A percentile compares a stretch with the other conserved stretches of the same genome.
phyloP scores from a whole-genome alignment of 257 asterid genomes.

The Echites panduratus region DNA sequence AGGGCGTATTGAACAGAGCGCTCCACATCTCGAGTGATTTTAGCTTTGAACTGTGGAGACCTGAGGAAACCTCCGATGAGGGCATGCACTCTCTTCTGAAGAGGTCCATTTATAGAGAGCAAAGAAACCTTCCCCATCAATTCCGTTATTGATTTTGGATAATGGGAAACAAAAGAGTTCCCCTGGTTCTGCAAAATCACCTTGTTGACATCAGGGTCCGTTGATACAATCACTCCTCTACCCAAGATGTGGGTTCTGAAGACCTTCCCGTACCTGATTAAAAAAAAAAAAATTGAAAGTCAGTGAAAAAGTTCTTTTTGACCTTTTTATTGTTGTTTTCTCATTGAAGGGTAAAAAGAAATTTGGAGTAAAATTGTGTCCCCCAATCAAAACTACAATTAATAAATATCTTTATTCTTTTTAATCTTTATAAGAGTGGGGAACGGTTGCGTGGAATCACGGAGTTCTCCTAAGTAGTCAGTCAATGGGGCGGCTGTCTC shows the following conservation, averaged over 20 bases:
- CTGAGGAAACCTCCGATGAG: slow-evolving; percentile 66
- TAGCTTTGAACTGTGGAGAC: slow-evolving; percentile 59
- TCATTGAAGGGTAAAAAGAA: background rate
- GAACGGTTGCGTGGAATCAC: background rate
- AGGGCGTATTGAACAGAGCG: slow-evolving; percentile 36
- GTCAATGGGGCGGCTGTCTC: background rate
- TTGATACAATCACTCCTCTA: slow-evolving; percentile 73
- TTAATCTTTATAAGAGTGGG: no score
- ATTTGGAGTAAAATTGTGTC: background rate
- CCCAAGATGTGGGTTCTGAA: slow-evolving; percentile 82
- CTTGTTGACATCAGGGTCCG: slow-evolving; percentile 77
- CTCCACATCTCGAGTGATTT: slow-evolving; percentile 58
- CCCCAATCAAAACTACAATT: no score
- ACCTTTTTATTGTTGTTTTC: background rate
- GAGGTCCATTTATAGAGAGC: slow-evolving; percentile 64
- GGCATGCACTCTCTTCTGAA: slow-evolving; percentile 69
- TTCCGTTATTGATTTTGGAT: slow-evolving; percentile 84
- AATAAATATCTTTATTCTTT: no score
- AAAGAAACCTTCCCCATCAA: slow-evolving; percentile 75
- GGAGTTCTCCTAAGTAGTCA: background rate
- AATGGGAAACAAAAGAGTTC: slow-evolving; percentile 57
- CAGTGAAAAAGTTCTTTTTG: background rate
- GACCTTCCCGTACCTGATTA: slow-evolving; percentile 75
- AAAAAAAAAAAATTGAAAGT: background rate
- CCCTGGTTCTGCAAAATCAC: slow-evolving; percentile 62